Conservation (phyloP, 2,329 filamentous ascomycete species). For the Pochonia chlamydosporia region DNA sequence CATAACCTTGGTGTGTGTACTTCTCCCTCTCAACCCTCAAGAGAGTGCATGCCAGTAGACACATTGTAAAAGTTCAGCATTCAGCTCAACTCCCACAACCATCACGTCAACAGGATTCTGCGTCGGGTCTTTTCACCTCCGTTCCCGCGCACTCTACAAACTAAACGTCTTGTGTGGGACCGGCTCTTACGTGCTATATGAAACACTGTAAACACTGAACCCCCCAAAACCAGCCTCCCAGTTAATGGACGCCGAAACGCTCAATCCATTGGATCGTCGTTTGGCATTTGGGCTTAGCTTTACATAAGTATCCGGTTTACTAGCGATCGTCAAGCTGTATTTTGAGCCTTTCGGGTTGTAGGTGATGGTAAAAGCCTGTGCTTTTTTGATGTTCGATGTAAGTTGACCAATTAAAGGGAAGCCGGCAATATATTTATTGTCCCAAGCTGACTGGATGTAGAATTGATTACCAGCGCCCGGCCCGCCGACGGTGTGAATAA, state of each 20-base stretch:
- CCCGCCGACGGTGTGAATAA: constrained; percentile 33
- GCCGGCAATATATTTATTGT: constrained; percentile 38
- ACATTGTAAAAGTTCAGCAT: no score
- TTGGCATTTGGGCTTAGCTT: background rate
- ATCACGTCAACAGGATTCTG: no score
- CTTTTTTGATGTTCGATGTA: constrained; percentile 4
- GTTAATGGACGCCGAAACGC: background rate
- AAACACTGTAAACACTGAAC: constrained; percentile 9
- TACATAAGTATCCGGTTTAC: background rate
- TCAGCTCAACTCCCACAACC: no score
- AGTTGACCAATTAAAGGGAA: constrained; percentile 6
- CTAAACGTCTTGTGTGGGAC: no score
- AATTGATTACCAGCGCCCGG: constrained; percentile 17
- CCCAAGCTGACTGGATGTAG: constrained; percentile 18
- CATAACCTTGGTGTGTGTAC: no score
- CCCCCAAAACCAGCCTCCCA: background rate
- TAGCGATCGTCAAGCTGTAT: constrained; percentile 5
- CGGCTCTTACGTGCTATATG: constrained; percentile 4
- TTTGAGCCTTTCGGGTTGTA: constrained; percentile 4
- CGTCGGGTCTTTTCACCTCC: no score
- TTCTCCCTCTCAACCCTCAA: no score
- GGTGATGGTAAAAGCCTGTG: constrained; percentile 9
- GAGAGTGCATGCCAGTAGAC: no score
- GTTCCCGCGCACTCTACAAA: no score
- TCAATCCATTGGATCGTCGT: background rate